phyloP scores from a whole-genome alignment of 495 filamentous ascomycete genomes.

The Xylaria nigripes region DNA sequence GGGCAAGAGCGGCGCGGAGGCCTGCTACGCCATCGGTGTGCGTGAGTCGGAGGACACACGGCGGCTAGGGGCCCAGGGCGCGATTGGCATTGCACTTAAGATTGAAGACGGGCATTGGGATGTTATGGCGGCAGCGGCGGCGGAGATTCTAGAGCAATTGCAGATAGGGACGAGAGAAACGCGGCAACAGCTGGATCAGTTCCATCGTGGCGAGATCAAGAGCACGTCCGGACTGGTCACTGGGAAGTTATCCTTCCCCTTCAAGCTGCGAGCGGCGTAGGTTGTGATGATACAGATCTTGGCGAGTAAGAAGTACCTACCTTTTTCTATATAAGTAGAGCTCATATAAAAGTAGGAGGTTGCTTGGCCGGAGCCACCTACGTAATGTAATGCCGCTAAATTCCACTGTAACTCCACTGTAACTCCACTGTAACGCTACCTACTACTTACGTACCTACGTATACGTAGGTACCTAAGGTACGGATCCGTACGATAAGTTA shows the following conservation, averaged over 20 bases:
- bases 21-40: conserved; percentile 32
- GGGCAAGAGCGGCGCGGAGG: conserved; percentile 35
- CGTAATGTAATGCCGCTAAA: too few species aligned
- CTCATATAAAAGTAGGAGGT: too few species aligned
- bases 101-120: conserved; percentile 35
- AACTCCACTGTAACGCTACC: too few species aligned
- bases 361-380: too few species aligned
- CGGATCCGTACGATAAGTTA: too few species aligned
- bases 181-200: conserved; percentile 15
- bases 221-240: conserved; percentile 33
- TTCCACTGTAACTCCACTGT: too few species aligned
- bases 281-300: too few species aligned
- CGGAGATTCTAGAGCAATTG: conserved; percentile 33
- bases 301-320: too few species aligned
- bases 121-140: conserved; percentile 29
- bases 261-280: conserved; percentile 14
- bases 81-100: conserved; percentile 34
- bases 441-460: too few species aligned
- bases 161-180: conserved; percentile 22
- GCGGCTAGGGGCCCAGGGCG: conserved; percentile 23
- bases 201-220: conserved; percentile 24
- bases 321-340: too few species aligned
- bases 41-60: conserved; percentile 26
- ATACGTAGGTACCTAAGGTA: too few species aligned
- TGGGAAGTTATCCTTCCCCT: conserved; percentile 17